A percentile compares a stretch with the other conserved stretches of the same genome.
These are phyloP conservation scores for Tulasnella sp. DNA, from an alignment of 768 basidiomycete species.

Conservation along the genomic window DNA sequence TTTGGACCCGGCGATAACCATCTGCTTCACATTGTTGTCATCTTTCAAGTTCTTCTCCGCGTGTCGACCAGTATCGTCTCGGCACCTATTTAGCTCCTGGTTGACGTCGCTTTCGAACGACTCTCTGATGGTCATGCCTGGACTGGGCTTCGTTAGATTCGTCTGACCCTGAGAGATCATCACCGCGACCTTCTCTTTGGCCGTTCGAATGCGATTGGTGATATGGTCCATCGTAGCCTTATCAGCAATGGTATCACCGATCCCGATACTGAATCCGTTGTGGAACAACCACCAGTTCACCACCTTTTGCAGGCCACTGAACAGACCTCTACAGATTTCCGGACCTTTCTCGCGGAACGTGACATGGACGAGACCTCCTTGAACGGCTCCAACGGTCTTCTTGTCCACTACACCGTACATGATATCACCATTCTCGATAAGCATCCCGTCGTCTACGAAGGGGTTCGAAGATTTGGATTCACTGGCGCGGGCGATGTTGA, in stretches of 20 bases:
- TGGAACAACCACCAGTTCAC: conserved; percentile 99
- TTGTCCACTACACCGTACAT: conserved; percentile 94
- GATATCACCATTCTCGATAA: conserved; percentile 94
- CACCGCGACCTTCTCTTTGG: conserved; percentile 66
- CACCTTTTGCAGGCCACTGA: conserved; percentile 87
- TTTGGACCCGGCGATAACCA: conserved; percentile 98
- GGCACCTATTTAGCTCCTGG: conserved; percentile 82
- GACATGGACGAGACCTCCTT: conserved; percentile 90
- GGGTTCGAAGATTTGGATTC: conserved; percentile 73
- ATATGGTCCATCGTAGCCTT: conserved; percentile 78
- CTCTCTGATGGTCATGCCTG: conserved; percentile 99
- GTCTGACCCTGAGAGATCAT: conserved; percentile 76
- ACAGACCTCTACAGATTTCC: conserved; percentile 77
- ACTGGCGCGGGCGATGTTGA: conserved; percentile 78
- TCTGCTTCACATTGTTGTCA: conserved; percentile 99
- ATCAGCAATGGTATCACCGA: conserved; percentile 96
- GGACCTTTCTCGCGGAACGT: conserved; percentile 97
- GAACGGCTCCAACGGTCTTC: conserved; percentile 94
- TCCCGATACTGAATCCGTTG: conserved; percentile 97
- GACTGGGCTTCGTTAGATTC: conserved; percentile 77
- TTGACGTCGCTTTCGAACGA: conserved; percentile 93
- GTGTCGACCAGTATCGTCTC: conserved; percentile 89
- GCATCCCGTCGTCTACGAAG: conserved; percentile 83
- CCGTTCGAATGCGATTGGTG: conserved; percentile 65
- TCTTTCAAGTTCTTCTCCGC: conserved; percentile 97